Evolutionary conservation across 1,284 basidiomycete species (phyloP).

Genomic region (Exobasidium cylindrosporum): DNA sequence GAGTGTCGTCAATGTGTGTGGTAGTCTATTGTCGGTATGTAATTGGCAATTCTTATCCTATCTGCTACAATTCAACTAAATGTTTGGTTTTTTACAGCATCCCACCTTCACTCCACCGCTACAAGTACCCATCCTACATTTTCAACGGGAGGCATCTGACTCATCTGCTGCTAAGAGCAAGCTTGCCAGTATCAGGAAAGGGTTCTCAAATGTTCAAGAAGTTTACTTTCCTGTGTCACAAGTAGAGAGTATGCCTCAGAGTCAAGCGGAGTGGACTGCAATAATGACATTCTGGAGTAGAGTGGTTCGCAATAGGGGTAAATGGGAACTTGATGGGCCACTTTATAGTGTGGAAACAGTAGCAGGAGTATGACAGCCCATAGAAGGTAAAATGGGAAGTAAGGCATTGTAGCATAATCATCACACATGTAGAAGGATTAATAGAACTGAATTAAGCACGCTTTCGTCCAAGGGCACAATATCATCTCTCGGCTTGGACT

Average conservation of each 20-base stretch:
- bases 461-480: too few species aligned
- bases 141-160: not conserved
- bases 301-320: constrained; percentile 3
- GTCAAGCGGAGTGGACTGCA: not conserved
- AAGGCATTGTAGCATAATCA: too few species aligned
- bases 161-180: not conserved
- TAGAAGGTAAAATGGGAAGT: too few species aligned
- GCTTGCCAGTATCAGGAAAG: not conserved
- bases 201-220: not conserved
- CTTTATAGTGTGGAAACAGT: constrained; percentile 1
- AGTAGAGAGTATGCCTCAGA: constrained; percentile 1
- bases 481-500: too few species aligned
- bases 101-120: not conserved
- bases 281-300: constrained; percentile 4
- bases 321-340: constrained; percentile 2
- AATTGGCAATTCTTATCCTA: not conserved
- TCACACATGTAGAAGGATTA: too few species aligned
- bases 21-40: not conserved
- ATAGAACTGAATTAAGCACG: too few species aligned
- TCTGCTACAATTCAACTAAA: not conserved
- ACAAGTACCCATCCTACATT: not conserved
- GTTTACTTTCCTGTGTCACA: not conserved
- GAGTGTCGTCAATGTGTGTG: constrained; percentile 3
- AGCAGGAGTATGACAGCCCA: too few species aligned
- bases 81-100: not conserved